Percentiles rank a stretch among this genome's conserved stretches.
These are phyloP conservation scores for Hsuehochloa calcarea DNA, from an alignment of 176 grass and related monocot species.

Conservation along the genomic window DNA sequence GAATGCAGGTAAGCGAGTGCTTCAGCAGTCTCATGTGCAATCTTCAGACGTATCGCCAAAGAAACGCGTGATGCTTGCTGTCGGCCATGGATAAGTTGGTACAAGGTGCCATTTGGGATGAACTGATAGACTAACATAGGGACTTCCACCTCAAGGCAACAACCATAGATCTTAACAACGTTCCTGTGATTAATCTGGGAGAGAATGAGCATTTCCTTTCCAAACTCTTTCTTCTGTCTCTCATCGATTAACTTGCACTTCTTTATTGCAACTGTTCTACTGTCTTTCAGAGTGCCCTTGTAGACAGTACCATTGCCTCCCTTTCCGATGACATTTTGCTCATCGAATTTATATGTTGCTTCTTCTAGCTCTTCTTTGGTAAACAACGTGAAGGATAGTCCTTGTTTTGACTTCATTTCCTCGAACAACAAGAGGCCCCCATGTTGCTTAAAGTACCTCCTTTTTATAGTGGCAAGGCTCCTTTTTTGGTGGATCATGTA, in stretches of 20 bases:
- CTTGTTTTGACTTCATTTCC: constrained; percentile 63
- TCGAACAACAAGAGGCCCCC: constrained; percentile 56
- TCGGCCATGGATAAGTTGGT: constrained; percentile 30
- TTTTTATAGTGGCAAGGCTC: constrained; percentile 42
- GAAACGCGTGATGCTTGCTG: background rate
- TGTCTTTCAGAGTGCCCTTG: constrained; percentile 48
- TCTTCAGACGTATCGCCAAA: constrained; percentile 33
- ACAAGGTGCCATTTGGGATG: constrained; percentile 55
- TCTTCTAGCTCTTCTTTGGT: constrained; percentile 60
- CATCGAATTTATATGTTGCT: constrained; percentile 55
- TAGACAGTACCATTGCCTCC: constrained; percentile 77
- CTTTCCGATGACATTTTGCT: constrained; percentile 49
- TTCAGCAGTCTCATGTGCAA: constrained; percentile 50
- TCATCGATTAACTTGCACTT: constrained; percentile 44
- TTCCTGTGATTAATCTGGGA: constrained; percentile 62
- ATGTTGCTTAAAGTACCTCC: constrained; percentile 61
- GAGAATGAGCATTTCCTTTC: constrained; percentile 77
- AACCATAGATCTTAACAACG: constrained; percentile 53
- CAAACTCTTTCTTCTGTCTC: constrained; percentile 75
- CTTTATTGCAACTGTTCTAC: constrained; percentile 49
- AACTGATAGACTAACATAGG: constrained; percentile 61
- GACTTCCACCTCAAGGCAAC: constrained; percentile 59
- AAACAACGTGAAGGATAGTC: constrained; percentile 59
- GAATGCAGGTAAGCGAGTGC: constrained; percentile 70
- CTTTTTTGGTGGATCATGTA: constrained; percentile 52